Evolutionary conservation across 441 rosid species (phyloP).

Genomic region (Arabidopsis lyrata): DNA sequence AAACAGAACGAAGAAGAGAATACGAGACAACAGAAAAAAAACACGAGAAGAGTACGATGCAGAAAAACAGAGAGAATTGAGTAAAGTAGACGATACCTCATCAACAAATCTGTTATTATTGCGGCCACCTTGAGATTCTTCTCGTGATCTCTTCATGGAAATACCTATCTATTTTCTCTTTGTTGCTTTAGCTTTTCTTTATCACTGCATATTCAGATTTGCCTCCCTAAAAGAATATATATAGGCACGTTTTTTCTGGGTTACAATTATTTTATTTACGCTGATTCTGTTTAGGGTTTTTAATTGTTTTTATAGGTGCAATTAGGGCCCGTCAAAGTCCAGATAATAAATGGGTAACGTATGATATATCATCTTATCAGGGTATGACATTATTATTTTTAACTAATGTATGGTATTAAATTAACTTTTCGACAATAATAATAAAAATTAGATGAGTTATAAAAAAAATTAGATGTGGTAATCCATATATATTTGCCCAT

Average conservation of each 20-base stretch:
- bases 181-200: not conserved
- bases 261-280: not conserved
- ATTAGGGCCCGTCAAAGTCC: not conserved
- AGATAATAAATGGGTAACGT: not conserved
- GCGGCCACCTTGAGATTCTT: conserved; percentile 4
- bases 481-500: too few relatives aligned
- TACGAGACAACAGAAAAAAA: too few relatives aligned
- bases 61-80: not conserved
- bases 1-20: too few relatives aligned
- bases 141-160: conserved; percentile 13
- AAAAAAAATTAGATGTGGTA: too few relatives aligned
- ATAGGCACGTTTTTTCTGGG: not conserved
- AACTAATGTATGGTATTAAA: too few relatives aligned
- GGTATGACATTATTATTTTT: too few relatives aligned
- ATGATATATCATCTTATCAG: too few relatives aligned
- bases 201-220: conserved; percentile 10
- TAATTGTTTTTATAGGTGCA: not conserved
- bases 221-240: conserved; percentile 17
- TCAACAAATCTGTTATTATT: not conserved
- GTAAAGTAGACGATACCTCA: conserved; percentile 15
- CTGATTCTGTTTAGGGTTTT: not conserved
- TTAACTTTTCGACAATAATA: too few relatives aligned
- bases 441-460: too few relatives aligned
- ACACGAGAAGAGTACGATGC: not conserved
- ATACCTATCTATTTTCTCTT: not conserved